Percentiles rank a stretch among this genome's conserved stretches.
These are phyloP conservation scores for Stygiomarasmius scandens DNA, from an alignment of 1,284 basidiomycete species.

Conservation along the genomic window DNA sequence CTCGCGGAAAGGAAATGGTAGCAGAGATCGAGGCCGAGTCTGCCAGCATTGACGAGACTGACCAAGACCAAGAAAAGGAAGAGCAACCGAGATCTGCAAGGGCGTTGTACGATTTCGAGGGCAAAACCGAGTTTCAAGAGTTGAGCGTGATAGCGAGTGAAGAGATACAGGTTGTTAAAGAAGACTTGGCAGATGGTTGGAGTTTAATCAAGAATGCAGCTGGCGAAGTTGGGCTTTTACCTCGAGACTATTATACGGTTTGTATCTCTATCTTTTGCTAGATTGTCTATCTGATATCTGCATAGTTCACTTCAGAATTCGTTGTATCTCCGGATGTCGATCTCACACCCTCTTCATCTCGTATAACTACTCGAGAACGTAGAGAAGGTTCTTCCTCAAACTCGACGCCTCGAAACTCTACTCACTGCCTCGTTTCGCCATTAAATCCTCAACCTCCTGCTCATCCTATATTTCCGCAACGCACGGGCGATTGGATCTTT, in stretches of 20 bases:
- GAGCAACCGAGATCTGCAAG: conserved; percentile 52
- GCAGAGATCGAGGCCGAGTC: conserved; percentile 36
- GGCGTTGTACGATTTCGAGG: conserved; percentile 72
- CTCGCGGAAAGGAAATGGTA: conserved; percentile 29
- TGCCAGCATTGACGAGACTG: conserved; percentile 21
- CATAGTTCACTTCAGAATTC: conserved; percentile 70
- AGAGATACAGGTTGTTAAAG: conserved; percentile 63
- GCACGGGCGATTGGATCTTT: conserved; percentile 75
- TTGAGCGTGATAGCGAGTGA: conserved; percentile 67
- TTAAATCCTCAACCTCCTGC: conserved; percentile 30
- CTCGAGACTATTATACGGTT: conserved; percentile 74
- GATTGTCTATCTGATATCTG: conserved; percentile 5
- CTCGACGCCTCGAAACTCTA: conserved; percentile 48
- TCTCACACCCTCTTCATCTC: conserved; percentile 26
- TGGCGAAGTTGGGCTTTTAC: conserved; percentile 70
- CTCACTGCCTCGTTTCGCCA: conserved; percentile 37
- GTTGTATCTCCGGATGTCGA: conserved; percentile 48
- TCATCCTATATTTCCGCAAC: conserved; percentile 63
- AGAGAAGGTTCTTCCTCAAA: conserved; percentile 46
- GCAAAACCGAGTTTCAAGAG: conserved; percentile 73
- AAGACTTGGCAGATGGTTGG: conserved; percentile 74
- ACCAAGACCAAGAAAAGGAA: conserved; percentile 34
- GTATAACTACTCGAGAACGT: conserved; percentile 24
- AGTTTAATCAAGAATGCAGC: conserved; percentile 59
- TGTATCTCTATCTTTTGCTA: conserved; percentile 24